Evolutionary conservation across 2,329 filamentous ascomycete species (phyloP).

Genomic region (Colletotrichum kahawae): DNA sequence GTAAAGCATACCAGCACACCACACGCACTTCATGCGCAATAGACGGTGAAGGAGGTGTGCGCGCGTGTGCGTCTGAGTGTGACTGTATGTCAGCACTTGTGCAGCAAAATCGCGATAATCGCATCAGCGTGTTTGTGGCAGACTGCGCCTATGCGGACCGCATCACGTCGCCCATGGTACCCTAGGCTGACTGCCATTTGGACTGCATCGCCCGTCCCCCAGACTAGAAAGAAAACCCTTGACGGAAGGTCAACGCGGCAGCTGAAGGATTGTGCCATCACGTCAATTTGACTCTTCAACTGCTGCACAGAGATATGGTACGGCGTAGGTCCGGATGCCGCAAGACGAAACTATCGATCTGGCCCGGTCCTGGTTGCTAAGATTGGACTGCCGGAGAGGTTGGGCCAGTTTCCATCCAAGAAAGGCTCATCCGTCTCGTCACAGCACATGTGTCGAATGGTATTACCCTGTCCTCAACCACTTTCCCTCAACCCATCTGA

Average conservation of each 20-base stretch:
- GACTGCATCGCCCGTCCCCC: not conserved
- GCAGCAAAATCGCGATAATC: slow-evolving; percentile 13
- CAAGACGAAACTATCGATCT: slow-evolving; percentile 1
- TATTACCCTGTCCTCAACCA: slow-evolving; percentile 1
- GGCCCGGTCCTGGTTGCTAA: not conserved
- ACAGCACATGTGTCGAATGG: slow-evolving; percentile 15
- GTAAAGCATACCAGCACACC: not conserved
- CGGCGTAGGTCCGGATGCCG: not conserved
- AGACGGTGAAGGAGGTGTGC: slow-evolving; percentile 11
- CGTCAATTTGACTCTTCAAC: not conserved
- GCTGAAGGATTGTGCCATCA: not conserved
- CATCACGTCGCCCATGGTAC: slow-evolving; percentile 3
- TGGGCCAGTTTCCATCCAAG: not conserved
- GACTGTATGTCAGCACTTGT: slow-evolving; percentile 22
- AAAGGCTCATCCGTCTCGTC: slow-evolving; percentile 13
- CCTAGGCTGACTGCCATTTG: not conserved
- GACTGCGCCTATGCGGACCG: slow-evolving; percentile 11
- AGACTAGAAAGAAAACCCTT: not conserved
- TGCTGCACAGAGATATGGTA: not conserved
- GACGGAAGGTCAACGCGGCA: not conserved
- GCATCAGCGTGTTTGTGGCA: slow-evolving; percentile 9
- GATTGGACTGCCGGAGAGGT: slow-evolving; percentile 1
- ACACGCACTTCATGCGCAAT: not conserved
- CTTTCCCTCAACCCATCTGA: not conserved
- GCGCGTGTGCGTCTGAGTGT: slow-evolving; percentile 3